Evolutionary conservation across 2,329 filamentous ascomycete genomes (phyloP).

Genomic region (Fusarium brachygibbosum): DNA sequence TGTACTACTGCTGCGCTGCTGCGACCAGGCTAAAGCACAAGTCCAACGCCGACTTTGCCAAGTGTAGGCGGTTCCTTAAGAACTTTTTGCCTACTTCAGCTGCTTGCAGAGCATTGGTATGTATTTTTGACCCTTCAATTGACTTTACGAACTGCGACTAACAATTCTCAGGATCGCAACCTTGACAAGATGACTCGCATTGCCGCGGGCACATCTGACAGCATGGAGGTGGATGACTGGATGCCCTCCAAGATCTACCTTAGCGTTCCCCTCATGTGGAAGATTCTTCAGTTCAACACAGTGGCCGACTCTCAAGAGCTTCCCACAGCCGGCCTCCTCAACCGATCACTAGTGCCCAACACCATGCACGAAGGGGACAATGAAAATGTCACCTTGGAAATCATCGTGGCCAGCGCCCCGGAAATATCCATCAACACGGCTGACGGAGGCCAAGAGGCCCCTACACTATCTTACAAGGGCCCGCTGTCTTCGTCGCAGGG

Average conservation of each 20-base stretch:
- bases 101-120: conserved; percentile 61
- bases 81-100: conserved; percentile 62
- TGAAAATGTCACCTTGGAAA: conserved; percentile 60
- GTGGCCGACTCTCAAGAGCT: conserved; percentile 54
- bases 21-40: conserved; percentile 64
- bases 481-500: conserved; percentile 41
- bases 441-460: conserved; percentile 64
- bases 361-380: conserved; percentile 50
- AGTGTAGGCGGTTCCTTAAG: conserved; percentile 64
- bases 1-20: conserved; percentile 67
- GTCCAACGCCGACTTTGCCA: conserved; percentile 65
- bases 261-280: conserved; percentile 67
- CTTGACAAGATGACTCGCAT: conserved; percentile 64
- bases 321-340: conserved; percentile 57
- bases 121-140: conserved; percentile 26
- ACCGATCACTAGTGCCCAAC: conserved; percentile 57
- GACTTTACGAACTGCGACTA: background rate
- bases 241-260: conserved; percentile 66
- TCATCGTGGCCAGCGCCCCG: conserved; percentile 65
- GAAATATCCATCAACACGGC: conserved; percentile 66
- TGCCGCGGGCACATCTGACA: conserved; percentile 61
- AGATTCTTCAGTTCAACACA: conserved; percentile 64
- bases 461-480: conserved; percentile 56
- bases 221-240: conserved; percentile 64
- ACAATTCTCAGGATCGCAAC: conserved; percentile 58